Base-by-base conservation (phyloP, 2,329 filamentous ascomycete genomes). In the Fonsecaea multimorphosa region DNA sequence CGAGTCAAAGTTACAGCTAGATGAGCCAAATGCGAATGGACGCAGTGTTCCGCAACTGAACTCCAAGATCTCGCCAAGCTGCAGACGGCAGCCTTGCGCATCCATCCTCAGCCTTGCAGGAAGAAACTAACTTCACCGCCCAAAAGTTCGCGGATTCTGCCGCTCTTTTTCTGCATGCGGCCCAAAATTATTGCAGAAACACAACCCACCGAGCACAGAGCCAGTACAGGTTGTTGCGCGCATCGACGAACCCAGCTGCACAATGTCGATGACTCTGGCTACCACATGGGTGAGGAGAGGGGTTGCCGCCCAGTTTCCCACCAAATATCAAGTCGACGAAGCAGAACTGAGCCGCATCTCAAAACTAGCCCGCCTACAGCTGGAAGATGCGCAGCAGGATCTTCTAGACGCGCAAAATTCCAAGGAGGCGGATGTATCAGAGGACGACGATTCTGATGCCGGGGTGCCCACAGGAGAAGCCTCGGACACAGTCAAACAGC, bases 301-400 rank as follows among this genome's bases (percentile, higher is more conserved):
- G 58, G 91, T 90, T 73, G 89, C 90, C 61, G 90, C 91, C 54
- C 88, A 89, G 56, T 92, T 92, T 72, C 90, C 90, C 16, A 84
- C 85, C 46, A 91, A 91, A 77, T 91, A 91, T 76, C 86, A 89
- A 65, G 87, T 93, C 64, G 87, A 92, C 77, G 90, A 93, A 76
- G 84, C 85, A 69, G 90, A 93, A 77, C 91, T 91, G 73, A 85
- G 87, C 74, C 86, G 91, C 73, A 93, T 93, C 80, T 89, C 89
- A 16, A 84, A 86, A 74, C 83, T 93, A 70, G 90, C 90, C 32
- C 88, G 90, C 77, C 82, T 92, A 68, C 90, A 96, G 80, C 86
- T 97, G 34, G 92, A 97, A 75, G 95, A 98, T 79, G 95, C 95
- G 29, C 90, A 94, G 74, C 91, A 93, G 31, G 93, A 95, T 74